Evolutionary conservation across 1,284 basidiomycete genomes (phyloP).

Genomic region (Puccinia polysora): DNA sequence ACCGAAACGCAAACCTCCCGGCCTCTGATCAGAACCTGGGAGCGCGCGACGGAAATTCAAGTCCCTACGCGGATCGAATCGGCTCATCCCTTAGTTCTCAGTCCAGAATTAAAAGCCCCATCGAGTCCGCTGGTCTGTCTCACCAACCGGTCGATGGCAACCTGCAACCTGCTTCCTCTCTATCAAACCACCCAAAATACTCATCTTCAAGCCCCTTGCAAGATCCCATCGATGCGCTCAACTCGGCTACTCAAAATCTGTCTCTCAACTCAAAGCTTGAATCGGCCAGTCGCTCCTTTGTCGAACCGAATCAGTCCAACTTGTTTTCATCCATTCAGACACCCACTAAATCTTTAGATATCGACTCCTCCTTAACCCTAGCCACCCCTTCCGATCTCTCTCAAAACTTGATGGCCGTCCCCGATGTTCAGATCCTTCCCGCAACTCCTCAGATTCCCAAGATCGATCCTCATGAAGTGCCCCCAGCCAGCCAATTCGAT

Average conservation of each 20-base stretch:
- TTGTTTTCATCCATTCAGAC: background rate
- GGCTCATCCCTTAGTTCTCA: too few species aligned
- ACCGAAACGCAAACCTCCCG: too few species aligned
- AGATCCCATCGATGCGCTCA: conserved; percentile 22
- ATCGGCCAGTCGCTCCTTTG: too few species aligned
- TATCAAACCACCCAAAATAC: background rate
- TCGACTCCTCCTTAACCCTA: background rate
- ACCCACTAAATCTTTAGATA: background rate
- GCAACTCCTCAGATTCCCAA: conserved; percentile 35
- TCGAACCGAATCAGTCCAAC: background rate
- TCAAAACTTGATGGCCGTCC: conserved; percentile 23
- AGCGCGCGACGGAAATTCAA: too few species aligned
- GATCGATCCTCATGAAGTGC: background rate
- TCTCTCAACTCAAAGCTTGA: conserved; percentile 11
- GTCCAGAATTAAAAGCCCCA: too few species aligned
- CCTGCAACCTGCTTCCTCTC: background rate
- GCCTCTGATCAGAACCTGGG: too few species aligned
- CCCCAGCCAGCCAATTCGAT: conserved; percentile 15
- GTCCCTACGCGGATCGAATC: too few species aligned
- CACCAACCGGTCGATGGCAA: background rate
- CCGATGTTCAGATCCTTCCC: conserved; percentile 36
- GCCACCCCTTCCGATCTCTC: background rate
- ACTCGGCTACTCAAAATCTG: conserved; percentile 26
- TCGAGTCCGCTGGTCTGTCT: too few species aligned
- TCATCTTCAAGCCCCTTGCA: background rate